These are phyloP conservation scores for Neospora caninum DNA, from an alignment of 169 alveolate species.

Conservation along the genomic window DNA sequence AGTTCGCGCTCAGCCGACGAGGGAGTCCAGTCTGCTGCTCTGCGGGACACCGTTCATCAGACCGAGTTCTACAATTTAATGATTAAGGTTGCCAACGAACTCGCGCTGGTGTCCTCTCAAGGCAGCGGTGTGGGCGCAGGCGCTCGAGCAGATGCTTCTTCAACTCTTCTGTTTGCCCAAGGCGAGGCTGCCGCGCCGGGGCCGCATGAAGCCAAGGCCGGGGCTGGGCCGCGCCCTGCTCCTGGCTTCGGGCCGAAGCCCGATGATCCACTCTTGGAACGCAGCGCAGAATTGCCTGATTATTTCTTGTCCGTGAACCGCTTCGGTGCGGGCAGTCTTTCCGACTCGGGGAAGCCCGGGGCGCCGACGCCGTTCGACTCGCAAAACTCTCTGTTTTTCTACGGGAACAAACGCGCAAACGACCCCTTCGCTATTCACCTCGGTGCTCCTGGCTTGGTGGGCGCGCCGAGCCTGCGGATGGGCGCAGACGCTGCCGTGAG, in stretches of 20 bases:
- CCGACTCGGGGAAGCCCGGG: background rate
- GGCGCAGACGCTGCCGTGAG: background rate
- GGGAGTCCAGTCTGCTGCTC: background rate
- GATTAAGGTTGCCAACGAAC: background rate
- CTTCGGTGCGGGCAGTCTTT: background rate
- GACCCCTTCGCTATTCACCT: background rate
- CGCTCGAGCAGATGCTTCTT: background rate
- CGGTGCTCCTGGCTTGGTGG: background rate
- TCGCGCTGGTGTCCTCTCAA: background rate
- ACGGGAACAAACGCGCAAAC: background rate
- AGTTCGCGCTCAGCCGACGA: background rate
- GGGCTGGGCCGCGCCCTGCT: too few relatives aligned
- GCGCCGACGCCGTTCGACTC: background rate
- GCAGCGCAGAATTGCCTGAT: background rate
- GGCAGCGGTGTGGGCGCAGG: background rate
- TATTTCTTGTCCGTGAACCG: background rate
- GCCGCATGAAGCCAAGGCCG: too few relatives aligned
- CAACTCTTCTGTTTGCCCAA: background rate
- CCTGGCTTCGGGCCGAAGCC: too few relatives aligned
- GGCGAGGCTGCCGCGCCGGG: too few relatives aligned
- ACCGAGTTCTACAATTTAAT: background rate
- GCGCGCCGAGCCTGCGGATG: too few relatives aligned
- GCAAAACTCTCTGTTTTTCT: background rate
- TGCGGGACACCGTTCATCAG: background rate
- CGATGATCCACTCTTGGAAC: background rate